Conservation (phyloP, 2,329 filamentous ascomycete genomes). For the Lachnellula occidentalis region DNA sequence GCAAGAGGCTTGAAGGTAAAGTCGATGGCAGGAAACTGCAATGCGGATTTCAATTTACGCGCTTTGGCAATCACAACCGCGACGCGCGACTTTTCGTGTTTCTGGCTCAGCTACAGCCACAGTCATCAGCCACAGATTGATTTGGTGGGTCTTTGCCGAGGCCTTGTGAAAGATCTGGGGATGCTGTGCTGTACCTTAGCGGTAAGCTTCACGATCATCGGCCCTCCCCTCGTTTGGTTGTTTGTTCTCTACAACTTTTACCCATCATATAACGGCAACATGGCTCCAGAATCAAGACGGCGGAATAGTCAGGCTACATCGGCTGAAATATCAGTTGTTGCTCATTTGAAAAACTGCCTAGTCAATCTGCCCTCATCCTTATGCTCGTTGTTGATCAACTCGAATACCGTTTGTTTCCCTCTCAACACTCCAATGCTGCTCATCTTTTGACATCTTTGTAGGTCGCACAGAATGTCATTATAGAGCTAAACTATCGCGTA, state of each 20-base stretch:
- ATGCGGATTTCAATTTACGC: conserved; percentile 10
- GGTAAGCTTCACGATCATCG: neutral
- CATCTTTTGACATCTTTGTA: conserved; percentile 32
- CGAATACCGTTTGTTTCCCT: conserved; percentile 70
- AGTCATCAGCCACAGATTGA: neutral
- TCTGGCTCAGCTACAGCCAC: neutral
- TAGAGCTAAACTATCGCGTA: conserved; percentile 78
- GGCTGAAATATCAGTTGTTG: conserved; percentile 79
- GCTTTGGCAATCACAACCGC: neutral
- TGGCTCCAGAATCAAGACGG: conserved; percentile 22
- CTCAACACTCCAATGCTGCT: neutral
- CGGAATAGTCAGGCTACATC: conserved; percentile 57
- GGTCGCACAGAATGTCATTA: conserved; percentile 92
- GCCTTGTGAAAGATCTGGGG: neutral
- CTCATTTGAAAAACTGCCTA: conserved; percentile 80
- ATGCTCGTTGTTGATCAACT: conserved; percentile 77
- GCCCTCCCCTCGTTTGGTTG: neutral
- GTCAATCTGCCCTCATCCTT: conserved; percentile 86
- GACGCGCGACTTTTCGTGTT: conserved; percentile 2
- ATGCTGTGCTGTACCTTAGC: neutral
- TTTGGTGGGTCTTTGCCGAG: conserved; percentile 1
- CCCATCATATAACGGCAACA: conserved; percentile 11
- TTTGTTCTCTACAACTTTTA: neutral
- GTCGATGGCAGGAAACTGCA: conserved; percentile 13
- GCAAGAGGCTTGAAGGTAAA: conserved; percentile 12